Conservation (phyloP, 2,329 filamentous ascomycete species). For the Pestalotiopsis sp. region DNA sequence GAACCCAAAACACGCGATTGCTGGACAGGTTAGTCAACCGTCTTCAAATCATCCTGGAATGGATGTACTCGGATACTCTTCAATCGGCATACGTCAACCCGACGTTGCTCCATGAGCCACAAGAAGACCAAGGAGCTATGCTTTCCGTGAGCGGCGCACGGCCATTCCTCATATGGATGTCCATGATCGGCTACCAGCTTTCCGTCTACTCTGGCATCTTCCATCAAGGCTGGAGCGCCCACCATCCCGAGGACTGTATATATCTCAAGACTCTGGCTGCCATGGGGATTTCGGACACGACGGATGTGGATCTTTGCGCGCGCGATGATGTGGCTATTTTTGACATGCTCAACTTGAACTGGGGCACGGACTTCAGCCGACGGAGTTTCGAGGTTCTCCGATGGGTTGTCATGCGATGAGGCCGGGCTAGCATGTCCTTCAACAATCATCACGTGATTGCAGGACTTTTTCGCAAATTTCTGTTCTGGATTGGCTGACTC, state of each 20-base stretch:
- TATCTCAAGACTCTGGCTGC: neutral
- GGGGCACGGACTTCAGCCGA: neutral
- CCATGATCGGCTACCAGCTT: neutral
- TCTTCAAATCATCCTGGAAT: neutral
- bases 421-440: neutral
- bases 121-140: neutral
- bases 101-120: neutral
- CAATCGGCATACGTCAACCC: neutral
- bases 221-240: neutral
- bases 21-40: neutral
- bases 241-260: neutral
- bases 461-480: neutral
- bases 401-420: neutral
- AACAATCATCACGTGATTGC: no score
- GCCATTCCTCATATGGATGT: conserved; percentile 6
- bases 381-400: neutral
- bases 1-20: neutral
- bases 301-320: neutral
- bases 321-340: neutral
- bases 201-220: neutral
- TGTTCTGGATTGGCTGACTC: no score
- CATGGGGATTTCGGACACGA: neutral
- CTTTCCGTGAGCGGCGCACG: neutral
- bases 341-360: conserved; percentile 1
- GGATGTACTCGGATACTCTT: neutral